Evolutionary conservation across 768 basidiomycete species (phyloP).

Genomic region (Suillus subalutaceus): DNA sequence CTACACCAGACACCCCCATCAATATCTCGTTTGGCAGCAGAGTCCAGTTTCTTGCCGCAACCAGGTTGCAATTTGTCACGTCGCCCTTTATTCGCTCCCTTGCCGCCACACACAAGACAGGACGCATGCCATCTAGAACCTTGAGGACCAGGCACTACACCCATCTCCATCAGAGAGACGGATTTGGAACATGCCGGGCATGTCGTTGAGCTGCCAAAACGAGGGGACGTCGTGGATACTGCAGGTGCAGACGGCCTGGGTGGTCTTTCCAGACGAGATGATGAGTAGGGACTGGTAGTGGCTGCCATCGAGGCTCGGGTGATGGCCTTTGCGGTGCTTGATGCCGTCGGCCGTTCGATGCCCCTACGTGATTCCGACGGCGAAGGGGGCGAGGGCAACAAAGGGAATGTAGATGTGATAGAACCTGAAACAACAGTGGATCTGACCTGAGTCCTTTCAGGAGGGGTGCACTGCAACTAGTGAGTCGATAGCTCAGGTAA

Average conservation of each 20-base stretch:
- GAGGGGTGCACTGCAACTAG: constrained; percentile 44
- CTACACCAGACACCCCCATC: constrained; percentile 81
- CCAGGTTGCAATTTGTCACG: constrained; percentile 65
- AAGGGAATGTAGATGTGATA: constrained; percentile 16
- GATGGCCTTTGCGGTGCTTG: constrained; percentile 6
- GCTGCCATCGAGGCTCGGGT: constrained; percentile 17
- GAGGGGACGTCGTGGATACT: constrained; percentile 25
- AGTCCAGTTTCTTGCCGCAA: constrained; percentile 83
- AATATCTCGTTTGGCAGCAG: constrained; percentile 73
- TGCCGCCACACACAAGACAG: constrained; percentile 84
- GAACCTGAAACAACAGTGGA: constrained; percentile 13
- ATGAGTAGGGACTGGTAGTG: constrained; percentile 24
- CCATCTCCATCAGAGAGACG: constrained; percentile 83
- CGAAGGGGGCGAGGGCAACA: constrained; percentile 18
- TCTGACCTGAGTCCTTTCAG: constrained; percentile 31
- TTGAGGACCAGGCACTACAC: constrained; percentile 84
- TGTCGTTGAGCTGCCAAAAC: constrained; percentile 42
- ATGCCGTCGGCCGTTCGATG: constrained; percentile 17
- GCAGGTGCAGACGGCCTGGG: constrained; percentile 18
- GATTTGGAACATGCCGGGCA: constrained; percentile 77
- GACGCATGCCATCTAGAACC: constrained; percentile 78
- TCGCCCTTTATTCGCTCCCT: constrained; percentile 44
- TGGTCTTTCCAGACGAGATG: constrained; percentile 34
- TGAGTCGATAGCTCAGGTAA: constrained; percentile 14
- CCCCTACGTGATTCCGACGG: constrained; percentile 25